Evolutionary conservation across 306 rosid genomes (phyloP), one percentile per base, ranked within the genome.

Genomic region (Malus fusca): DNA sequence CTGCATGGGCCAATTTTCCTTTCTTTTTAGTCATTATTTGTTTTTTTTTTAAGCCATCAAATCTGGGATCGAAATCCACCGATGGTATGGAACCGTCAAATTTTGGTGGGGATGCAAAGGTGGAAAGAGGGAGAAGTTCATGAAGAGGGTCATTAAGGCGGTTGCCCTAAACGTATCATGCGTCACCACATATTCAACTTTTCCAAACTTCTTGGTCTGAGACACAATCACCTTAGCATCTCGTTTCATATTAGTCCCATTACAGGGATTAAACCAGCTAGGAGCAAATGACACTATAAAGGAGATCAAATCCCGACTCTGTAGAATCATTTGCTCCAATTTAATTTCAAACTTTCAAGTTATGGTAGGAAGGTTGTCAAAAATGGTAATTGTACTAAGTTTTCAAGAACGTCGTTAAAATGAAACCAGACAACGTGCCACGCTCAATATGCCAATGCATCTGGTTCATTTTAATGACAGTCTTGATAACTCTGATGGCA

Each of bases 1-100:
- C 88, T 85, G 87, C 78, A 85, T 85, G 81, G 92, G 87, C 92
- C 92, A 85, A 14, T 48, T 46, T 15, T 4, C 4, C 51, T 0
- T 44, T 44, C 5, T 4, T 46, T 4, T 13, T 15, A 13, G 0
- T 46, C 7, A 1, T 4, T 46, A 4, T 13, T 46, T 0, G 2
- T 2, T 15, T 0, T 3, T 0, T 2, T 22, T 19, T 65, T 4
- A 12, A 48, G 19, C 19, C 53, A 5, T 46, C 53, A 46, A 15
- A 14, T 46, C 18, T 46, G 18, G 52, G 52, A 46, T 46, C 19
- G 53, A 14, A 14, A 1, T 46, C 53, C 53, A 14, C 6, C 5
- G 53, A 42, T 2, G 0, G 10, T 9, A 40, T 0, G 3, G 3
- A 42, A 42, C 44, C 12, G 3, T 42, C 44, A 42, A 8, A 40